Percentiles rank a stretch among this genome's conserved stretches.
Conservation (phyloP, 768 basidiomycete species). For the Lanmaoa pseudosensibilis region DNA sequence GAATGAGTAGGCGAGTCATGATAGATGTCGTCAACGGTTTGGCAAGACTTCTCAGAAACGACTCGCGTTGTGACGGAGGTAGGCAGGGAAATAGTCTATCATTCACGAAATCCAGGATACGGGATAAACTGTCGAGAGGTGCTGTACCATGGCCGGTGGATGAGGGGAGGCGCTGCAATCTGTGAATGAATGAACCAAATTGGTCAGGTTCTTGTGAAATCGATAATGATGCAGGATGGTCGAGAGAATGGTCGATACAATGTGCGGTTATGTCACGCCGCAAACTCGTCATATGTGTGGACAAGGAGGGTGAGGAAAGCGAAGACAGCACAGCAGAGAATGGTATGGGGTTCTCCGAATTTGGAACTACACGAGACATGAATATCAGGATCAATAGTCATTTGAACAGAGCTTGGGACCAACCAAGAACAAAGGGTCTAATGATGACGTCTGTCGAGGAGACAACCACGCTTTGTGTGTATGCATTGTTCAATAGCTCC, state of each 20-base stretch:
- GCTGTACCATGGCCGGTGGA: slow-evolving; percentile 39
- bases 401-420: slow-evolving; percentile 32
- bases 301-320: slow-evolving; percentile 53
- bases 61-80: slow-evolving; percentile 44
- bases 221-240: slow-evolving; percentile 48
- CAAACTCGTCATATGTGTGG: slow-evolving; percentile 55
- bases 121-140: slow-evolving; percentile 54
- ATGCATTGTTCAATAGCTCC: slow-evolving; percentile 73
- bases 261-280: slow-evolving; percentile 62
- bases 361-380: slow-evolving; percentile 47
- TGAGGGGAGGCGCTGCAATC: slow-evolving; percentile 47
- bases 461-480: slow-evolving; percentile 55
- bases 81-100: slow-evolving; percentile 55
- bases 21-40: slow-evolving; percentile 61
- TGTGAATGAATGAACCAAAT: slow-evolving; percentile 40
- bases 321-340: slow-evolving; percentile 60
- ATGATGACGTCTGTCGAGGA: slow-evolving; percentile 51
- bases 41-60: slow-evolving; percentile 57
- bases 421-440: slow-evolving; percentile 49
- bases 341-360: slow-evolving; percentile 49
- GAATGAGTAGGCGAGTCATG: slow-evolving; percentile 64
- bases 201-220: slow-evolving; percentile 36
- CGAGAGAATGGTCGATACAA: slow-evolving; percentile 60
- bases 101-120: slow-evolving; percentile 62
- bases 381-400: slow-evolving; percentile 1